phyloP scores from a whole-genome alignment of 2,329 filamentous ascomycete genomes.

The Arthroderma uncinatum region DNA sequence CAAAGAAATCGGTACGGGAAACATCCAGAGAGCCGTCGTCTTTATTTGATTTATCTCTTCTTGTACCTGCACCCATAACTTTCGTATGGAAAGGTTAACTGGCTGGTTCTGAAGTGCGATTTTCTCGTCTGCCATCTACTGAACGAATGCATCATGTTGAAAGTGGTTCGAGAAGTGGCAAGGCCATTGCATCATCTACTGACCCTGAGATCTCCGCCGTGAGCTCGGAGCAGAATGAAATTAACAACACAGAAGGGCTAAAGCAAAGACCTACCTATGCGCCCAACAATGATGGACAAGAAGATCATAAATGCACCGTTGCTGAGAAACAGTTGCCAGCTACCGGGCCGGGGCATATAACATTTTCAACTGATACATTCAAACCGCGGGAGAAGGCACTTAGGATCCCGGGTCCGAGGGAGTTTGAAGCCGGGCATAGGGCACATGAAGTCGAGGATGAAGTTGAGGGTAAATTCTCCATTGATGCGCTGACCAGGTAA shows the following conservation, averaged over 20 bases:
- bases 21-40: neutral
- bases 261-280: neutral
- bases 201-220: conserved; percentile 3
- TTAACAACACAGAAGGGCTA: neutral
- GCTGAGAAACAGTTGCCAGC: conserved; percentile 2
- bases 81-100: neutral
- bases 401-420: conserved; percentile 14
- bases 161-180: neutral
- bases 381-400: conserved; percentile 12
- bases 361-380: conserved; percentile 14
- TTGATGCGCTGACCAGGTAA: neutral
- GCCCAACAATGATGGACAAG: neutral
- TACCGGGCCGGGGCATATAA: conserved; percentile 12
- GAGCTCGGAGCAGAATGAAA: conserved; percentile 4
- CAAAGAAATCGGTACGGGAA: conserved; percentile 25
- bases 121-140: conserved; percentile 8
- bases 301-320: neutral
- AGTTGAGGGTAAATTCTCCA: conserved; percentile 6
- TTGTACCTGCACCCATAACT: neutral
- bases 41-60: neutral
- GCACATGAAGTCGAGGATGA: conserved; percentile 20
- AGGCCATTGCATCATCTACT: neutral
- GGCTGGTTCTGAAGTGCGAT: conserved; percentile 2
- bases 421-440: conserved; percentile 16
- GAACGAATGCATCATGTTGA: conserved; percentile 9